phyloP scores from a whole-genome alignment of 495 filamentous ascomycete genomes.

The Pyronema domesticum region DNA sequence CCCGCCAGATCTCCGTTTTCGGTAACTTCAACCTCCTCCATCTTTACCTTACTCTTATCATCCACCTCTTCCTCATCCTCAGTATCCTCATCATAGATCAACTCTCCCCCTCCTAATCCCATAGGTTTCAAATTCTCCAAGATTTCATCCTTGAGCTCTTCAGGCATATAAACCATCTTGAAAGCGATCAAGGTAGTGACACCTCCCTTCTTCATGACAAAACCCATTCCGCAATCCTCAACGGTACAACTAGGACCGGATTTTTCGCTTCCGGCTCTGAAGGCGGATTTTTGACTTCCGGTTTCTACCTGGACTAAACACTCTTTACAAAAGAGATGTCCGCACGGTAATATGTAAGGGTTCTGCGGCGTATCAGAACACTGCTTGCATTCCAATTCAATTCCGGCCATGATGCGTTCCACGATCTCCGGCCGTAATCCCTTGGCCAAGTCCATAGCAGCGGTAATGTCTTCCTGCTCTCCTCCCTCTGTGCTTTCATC shows the following conservation, averaged over 20 bases:
- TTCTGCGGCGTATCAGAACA: slow-evolving; percentile 63
- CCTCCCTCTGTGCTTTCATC: slow-evolving; percentile 35
- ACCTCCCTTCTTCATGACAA: slow-evolving; percentile 34
- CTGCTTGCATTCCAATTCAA: slow-evolving; percentile 38
- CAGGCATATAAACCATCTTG: slow-evolving; percentile 51
- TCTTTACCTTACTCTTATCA: slow-evolving; percentile 8
- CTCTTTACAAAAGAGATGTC: slow-evolving; percentile 62
- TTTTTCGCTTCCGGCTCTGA: slow-evolving; percentile 41
- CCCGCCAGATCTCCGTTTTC: slow-evolving; percentile 34
- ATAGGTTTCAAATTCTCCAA: slow-evolving; percentile 9
- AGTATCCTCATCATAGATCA: slow-evolving; percentile 22
- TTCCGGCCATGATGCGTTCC: slow-evolving; percentile 42
- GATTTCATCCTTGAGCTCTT: slow-evolving; percentile 23
- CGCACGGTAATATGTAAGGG: slow-evolving; percentile 67
- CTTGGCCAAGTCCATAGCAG: slow-evolving; percentile 37
- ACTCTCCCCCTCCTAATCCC: neutral
- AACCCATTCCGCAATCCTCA: slow-evolving; percentile 22
- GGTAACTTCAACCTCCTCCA: slow-evolving; percentile 28
- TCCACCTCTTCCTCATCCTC: slow-evolving; percentile 14
- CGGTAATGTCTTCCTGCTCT: slow-evolving; percentile 1
- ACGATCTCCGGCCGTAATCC: slow-evolving; percentile 44
- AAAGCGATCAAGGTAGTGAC: slow-evolving; percentile 52
- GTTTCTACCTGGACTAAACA: slow-evolving; percentile 62
- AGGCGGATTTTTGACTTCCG: slow-evolving; percentile 30
- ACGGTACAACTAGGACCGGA: slow-evolving; percentile 47